phyloP scores from a whole-genome alignment of 768 basidiomycete genomes.

The Termitomyces sp. region DNA sequence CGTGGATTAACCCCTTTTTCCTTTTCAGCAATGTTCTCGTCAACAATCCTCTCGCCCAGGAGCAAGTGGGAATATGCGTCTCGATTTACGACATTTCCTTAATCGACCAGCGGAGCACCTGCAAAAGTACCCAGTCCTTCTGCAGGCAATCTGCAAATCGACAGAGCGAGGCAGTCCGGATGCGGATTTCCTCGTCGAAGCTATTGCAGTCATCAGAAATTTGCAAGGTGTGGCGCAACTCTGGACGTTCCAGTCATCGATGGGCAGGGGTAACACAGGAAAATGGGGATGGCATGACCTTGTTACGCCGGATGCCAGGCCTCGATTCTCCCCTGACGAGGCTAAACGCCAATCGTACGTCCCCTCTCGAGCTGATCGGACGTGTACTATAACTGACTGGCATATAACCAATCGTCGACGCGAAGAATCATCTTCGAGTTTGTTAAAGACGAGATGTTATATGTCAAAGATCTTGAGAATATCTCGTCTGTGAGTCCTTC shows the following conservation, averaged over 20 bases:
- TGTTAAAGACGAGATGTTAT: slow-evolving; percentile 94
- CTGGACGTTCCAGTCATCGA: slow-evolving; percentile 84
- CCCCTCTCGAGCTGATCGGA: neutral
- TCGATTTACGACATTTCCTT: slow-evolving; percentile 75
- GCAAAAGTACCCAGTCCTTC: slow-evolving; percentile 80
- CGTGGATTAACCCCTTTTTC: neutral
- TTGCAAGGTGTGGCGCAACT: slow-evolving; percentile 78
- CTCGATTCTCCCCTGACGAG: slow-evolving; percentile 63
- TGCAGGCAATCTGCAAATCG: slow-evolving; percentile 83
- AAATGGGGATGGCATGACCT: slow-evolving; percentile 92
- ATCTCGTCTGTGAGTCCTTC: slow-evolving; percentile 62
- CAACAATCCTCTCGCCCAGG: slow-evolving; percentile 33
- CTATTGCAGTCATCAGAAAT: slow-evolving; percentile 76
- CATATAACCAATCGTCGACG: neutral
- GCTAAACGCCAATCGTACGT: slow-evolving; percentile 81
- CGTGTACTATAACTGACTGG: neutral
- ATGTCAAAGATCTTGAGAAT: slow-evolving; percentile 90
- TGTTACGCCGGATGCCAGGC: slow-evolving; percentile 58
- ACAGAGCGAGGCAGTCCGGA: slow-evolving; percentile 81
- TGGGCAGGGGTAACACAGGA: slow-evolving; percentile 72
- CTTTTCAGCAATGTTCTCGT: slow-evolving; percentile 36
- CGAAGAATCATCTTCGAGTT: slow-evolving; percentile 86
- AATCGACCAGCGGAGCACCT: slow-evolving; percentile 77
- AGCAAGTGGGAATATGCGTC: slow-evolving; percentile 30
- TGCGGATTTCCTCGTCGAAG: slow-evolving; percentile 71